Conservation (phyloP, 1,284 basidiomycete genomes). For the Retiboletus flavoniger region DNA sequence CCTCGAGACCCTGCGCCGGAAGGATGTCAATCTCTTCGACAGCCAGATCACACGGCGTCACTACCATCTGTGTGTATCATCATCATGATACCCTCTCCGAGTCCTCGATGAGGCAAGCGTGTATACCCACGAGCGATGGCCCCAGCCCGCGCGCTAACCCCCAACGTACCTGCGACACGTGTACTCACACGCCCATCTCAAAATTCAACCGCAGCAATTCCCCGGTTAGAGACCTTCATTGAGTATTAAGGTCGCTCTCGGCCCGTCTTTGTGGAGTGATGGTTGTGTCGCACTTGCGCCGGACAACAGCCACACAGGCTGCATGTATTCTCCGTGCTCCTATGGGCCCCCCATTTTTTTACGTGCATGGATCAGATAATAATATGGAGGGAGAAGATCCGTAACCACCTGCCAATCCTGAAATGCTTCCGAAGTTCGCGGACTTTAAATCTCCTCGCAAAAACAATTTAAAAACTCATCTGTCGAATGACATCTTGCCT, state of each 20-base stretch:
- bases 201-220: slow-evolving; percentile 30
- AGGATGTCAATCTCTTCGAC: slow-evolving; percentile 3
- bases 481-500: neutral
- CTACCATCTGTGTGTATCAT: neutral
- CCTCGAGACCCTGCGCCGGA: slow-evolving; percentile 2
- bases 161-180: slow-evolving; percentile 32
- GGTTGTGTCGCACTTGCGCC: slow-evolving; percentile 9
- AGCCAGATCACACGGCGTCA: neutral
- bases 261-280: slow-evolving; percentile 19
- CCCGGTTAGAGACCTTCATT: slow-evolving; percentile 16
- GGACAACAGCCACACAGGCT: slow-evolving; percentile 3
- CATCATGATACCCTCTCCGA: neutral
- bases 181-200: slow-evolving; percentile 34
- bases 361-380: slow-evolving; percentile 17
- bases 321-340: slow-evolving; percentile 6
- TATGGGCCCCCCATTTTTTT: slow-evolving; percentile 14
- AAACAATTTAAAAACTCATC: neutral
- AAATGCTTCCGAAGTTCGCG: slow-evolving; percentile 32
- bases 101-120: neutral
- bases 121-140: slow-evolving; percentile 6
- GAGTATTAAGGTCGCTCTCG: slow-evolving; percentile 12
- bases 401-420: slow-evolving; percentile 2
- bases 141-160: slow-evolving; percentile 31
- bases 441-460: slow-evolving; percentile 18
- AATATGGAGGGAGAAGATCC: slow-evolving; percentile 7